phyloP scores from a whole-genome alignment of 2,329 filamentous ascomycete species.

The Cordyceps fumosorosea region DNA sequence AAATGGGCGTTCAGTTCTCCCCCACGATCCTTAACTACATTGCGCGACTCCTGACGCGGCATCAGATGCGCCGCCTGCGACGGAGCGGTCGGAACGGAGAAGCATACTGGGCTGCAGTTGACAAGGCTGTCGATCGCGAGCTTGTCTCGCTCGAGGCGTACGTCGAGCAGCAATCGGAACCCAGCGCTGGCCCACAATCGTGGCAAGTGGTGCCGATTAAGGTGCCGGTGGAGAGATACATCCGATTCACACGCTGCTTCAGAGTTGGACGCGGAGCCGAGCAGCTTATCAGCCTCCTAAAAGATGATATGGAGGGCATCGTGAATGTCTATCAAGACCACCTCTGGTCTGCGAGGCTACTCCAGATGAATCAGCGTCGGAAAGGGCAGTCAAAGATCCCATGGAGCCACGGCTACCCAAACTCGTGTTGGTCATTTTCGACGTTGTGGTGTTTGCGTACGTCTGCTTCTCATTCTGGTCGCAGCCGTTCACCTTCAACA shows the following conservation, averaged over 20 bases:
- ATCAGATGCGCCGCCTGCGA: slow-evolving; percentile 11
- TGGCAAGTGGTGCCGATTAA: slow-evolving; percentile 15
- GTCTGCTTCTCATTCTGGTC: slow-evolving; percentile 17
- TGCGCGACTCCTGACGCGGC: slow-evolving; percentile 11
- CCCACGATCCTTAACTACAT: slow-evolving; percentile 13
- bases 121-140: slow-evolving; percentile 12
- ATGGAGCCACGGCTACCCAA: slow-evolving; percentile 16
- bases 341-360: not conserved
- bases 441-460: slow-evolving; percentile 17
- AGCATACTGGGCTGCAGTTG: slow-evolving; percentile 11
- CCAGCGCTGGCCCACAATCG: not conserved
- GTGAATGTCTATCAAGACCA: slow-evolving; percentile 17
- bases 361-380: not conserved
- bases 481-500: slow-evolving; percentile 19
- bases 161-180: not conserved
- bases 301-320: slow-evolving; percentile 17
- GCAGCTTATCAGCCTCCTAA: slow-evolving; percentile 15
- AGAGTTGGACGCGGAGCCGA: slow-evolving; percentile 15
- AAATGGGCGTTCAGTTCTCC: slow-evolving; percentile 16
- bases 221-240: slow-evolving; percentile 16
- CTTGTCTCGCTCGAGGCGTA: slow-evolving; percentile 12
- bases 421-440: slow-evolving; percentile 16
- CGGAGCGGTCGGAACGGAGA: not conserved
- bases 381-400: not conserved
- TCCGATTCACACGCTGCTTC: slow-evolving; percentile 16